phyloP scores from a whole-genome alignment of 768 basidiomycete species.

The Candolleomyces efflorescens region DNA sequence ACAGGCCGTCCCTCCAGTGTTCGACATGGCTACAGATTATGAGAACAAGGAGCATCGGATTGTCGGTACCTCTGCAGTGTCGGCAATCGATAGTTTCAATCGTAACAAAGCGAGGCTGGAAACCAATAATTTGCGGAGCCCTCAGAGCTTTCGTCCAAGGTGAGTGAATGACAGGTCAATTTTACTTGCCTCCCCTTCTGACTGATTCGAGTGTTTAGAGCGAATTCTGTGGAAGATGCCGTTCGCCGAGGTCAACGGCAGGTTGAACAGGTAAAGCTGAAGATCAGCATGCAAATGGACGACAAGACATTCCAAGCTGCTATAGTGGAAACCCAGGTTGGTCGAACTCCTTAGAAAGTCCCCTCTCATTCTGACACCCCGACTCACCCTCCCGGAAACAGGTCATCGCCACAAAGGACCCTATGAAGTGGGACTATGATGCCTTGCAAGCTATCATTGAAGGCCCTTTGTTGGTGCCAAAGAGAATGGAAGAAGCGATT shows the following conservation, averaged over 20 bases:
- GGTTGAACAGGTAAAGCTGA: constrained; percentile 85
- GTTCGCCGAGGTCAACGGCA: constrained; percentile 85
- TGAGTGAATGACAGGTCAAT: constrained; percentile 28
- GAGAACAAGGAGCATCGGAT: constrained; percentile 72
- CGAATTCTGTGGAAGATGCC: constrained; percentile 81
- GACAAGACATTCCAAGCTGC: constrained; percentile 85
- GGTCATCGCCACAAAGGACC: constrained; percentile 87
- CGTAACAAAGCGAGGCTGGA: constrained; percentile 78
- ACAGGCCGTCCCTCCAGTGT: constrained; percentile 84
- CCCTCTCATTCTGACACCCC: too few species aligned
- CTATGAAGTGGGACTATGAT: constrained; percentile 91
- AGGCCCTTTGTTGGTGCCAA: constrained; percentile 87
- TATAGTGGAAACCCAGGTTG: constrained; percentile 83
- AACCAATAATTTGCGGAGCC: constrained; percentile 44
- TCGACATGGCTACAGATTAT: constrained; percentile 81
- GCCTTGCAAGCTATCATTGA: constrained; percentile 84
- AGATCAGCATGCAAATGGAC: constrained; percentile 92
- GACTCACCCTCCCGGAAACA: constrained; percentile 19
- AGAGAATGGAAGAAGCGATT: constrained; percentile 92
- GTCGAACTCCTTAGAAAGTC: constrained; percentile 1
- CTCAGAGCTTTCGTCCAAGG: constrained; percentile 54
- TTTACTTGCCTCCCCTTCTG: not conserved
- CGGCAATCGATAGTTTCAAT: constrained; percentile 89
- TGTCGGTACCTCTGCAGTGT: constrained; percentile 78
- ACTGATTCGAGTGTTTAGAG: constrained; percentile 27